phyloP scores from a whole-genome alignment of 192 early-diverging fungal species.

The Rhizophagus sp. region DNA sequence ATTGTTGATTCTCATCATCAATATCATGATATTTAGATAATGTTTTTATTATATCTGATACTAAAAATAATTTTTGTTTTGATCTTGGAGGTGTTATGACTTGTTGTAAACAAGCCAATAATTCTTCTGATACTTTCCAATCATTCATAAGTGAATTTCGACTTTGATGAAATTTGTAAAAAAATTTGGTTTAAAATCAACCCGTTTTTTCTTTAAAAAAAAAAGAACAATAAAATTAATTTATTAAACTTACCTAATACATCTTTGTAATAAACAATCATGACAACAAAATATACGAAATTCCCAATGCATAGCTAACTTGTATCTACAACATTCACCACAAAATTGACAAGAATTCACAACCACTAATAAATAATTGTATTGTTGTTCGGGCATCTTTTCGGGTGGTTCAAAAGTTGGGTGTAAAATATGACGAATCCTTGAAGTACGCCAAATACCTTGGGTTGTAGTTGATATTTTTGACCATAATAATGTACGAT shows the following conservation, averaged over 20 bases:
- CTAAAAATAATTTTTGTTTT: neutral
- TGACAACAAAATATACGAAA: conserved; percentile 18
- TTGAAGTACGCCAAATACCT: conserved; percentile 10
- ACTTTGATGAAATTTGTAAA: neutral
- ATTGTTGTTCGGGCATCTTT: conserved; percentile 6
- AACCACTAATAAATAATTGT: neutral
- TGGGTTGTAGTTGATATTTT: neutral
- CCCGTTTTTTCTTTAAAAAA: too few relatives aligned
- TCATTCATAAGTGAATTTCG: neutral
- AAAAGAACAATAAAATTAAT: too few relatives aligned
- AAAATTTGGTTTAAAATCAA: neutral
- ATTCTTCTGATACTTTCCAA: conserved; percentile 1
- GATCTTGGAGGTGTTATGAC: neutral
- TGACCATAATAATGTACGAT: conserved; percentile 1
- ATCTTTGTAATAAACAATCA: neutral
- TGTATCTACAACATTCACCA: neutral
- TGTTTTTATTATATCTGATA: neutral
- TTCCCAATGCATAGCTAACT: conserved; percentile 5
- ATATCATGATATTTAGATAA: neutral
- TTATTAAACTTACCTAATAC: conserved; percentile 1
- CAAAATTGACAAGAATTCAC: neutral
- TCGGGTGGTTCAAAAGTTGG: neutral
- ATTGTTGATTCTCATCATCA: neutral
- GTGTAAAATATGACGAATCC: neutral
- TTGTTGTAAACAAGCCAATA: neutral